Conservation (phyloP, 192 early-diverging fungal species). For the Dispira simplex region DNA sequence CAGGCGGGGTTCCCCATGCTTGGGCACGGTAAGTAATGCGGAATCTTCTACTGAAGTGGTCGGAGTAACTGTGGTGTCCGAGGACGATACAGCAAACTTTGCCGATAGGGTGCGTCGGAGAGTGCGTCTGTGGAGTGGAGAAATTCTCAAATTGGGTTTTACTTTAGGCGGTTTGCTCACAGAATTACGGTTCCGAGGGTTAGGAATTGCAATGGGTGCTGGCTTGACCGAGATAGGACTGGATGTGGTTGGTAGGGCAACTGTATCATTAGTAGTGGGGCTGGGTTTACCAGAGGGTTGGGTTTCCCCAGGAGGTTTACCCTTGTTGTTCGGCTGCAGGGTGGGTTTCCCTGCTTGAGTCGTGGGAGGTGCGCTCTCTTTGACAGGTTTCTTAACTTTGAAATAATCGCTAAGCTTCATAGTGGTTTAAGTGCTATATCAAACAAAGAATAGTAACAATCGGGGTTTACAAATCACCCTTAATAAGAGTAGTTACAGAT, state of each 20-base stretch:
- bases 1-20: background rate
- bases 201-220: background rate
- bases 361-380: background rate
- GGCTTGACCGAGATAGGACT: background rate
- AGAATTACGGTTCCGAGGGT: background rate
- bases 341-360: background rate
- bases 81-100: background rate
- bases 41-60: background rate
- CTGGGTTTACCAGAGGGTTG: too few species aligned
- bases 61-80: background rate
- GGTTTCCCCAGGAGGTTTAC: too few species aligned
- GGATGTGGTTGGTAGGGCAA: background rate
- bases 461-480: background rate
- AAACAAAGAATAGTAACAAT: background rate
- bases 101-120: background rate
- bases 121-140: background rate
- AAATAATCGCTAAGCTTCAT: conserved; percentile 9
- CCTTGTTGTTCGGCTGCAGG: background rate
- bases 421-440: background rate
- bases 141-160: background rate
- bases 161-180: too few species aligned
- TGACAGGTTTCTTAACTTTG: background rate
- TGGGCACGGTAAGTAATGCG: background rate
- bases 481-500: background rate
- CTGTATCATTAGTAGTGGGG: background rate